A percentile compares a stretch with the other conserved stretches of the same genome.
Conservation (phyloP, 805 yeast genomes). For the Cyberlindnera amylophila region DNA sequence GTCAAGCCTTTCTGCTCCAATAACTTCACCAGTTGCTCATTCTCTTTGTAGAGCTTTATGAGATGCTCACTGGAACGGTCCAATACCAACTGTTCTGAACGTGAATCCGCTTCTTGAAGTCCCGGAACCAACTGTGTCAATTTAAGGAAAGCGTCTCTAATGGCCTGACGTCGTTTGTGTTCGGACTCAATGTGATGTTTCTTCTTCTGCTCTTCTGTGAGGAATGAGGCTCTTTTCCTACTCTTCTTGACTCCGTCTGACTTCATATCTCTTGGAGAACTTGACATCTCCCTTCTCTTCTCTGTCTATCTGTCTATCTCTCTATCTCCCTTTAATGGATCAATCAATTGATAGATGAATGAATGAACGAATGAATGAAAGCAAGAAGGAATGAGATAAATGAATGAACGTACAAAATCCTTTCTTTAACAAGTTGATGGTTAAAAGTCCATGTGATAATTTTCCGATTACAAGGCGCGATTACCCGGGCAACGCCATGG, state of each 20-base stretch:
- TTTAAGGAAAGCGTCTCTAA: conserved; percentile 75
- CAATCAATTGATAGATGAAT: too few relatives aligned
- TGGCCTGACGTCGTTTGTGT: conserved; percentile 81
- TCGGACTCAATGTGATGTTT: conserved; percentile 83
- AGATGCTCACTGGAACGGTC: conserved; percentile 59
- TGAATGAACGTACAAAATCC: too few relatives aligned
- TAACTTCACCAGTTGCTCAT: conserved; percentile 39
- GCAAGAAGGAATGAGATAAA: too few relatives aligned
- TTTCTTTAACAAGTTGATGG: too few relatives aligned
- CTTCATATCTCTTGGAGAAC: too few relatives aligned
- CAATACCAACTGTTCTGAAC: conserved; percentile 77
- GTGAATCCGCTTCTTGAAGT: conserved; percentile 59
- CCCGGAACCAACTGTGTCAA: conserved; percentile 75
- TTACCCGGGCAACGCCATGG: too few relatives aligned
- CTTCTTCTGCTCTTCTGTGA: conserved; percentile 39
- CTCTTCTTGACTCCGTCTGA: conserved; percentile 5
- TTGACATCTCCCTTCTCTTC: too few relatives aligned
- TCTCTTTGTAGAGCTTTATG: conserved; percentile 46
- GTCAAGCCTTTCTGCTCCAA: conserved; percentile 35
- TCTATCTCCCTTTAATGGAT: too few relatives aligned
- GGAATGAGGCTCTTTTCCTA: conserved; percentile 18
- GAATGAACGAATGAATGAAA: too few relatives aligned
- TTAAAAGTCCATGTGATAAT: too few relatives aligned
- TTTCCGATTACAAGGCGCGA: too few relatives aligned
- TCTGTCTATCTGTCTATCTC: too few relatives aligned